Evolutionary conservation across 1,139 yeast species (phyloP), one percentile per base, ranked within the genome.

Genomic region (Suhomyces coccinellae): DNA sequence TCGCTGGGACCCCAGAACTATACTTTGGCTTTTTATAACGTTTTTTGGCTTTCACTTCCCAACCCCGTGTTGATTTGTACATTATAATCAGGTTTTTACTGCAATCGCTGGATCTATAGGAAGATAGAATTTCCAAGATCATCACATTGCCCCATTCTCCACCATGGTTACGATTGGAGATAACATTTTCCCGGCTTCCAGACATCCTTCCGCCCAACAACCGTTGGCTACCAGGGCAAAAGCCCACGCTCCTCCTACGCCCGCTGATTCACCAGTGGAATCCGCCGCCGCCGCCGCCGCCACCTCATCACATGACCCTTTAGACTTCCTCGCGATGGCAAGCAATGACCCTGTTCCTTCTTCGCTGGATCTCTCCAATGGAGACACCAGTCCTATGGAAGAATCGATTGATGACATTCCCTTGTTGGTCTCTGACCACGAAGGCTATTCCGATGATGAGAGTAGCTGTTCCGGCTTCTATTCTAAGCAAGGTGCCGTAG

Each of bases 351-450:
- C 20, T 26, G 30, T 31, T 29, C 9, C 38, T 4, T 29, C 40
- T 13, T 39, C 47, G n/a, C 45, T 49, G 26, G 50, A 43, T 17
- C 41, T 48, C 32, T 43, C 50, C 26, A 39, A 41, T 35, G 51
- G 49, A n/a, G 46, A 47, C 24, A 33, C 43, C 33, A 40, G 43
- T 29, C 45, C 48, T 12, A 36, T 45, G 40, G 39, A 43, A 24
- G 52, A 48, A 33, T 44, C 52, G 28, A 45, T 52, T 24, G 60
- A 54, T 34, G 63, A 65, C 43, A 54, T 65, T 40, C 71, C 71
- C 9, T 54, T 58, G 30, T 55, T 66, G 27, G 56, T 66, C n/a
- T 62, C 69, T 16, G 71, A 66, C 45, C 52, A 58, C 49, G 70
- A 63, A 35, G 65, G 56, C 14, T 50, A 46, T n/a, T 61, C 67